Evolutionary conservation across 192 early-diverging fungal genomes (phyloP).

Genomic region (Coemansia sp.): DNA sequence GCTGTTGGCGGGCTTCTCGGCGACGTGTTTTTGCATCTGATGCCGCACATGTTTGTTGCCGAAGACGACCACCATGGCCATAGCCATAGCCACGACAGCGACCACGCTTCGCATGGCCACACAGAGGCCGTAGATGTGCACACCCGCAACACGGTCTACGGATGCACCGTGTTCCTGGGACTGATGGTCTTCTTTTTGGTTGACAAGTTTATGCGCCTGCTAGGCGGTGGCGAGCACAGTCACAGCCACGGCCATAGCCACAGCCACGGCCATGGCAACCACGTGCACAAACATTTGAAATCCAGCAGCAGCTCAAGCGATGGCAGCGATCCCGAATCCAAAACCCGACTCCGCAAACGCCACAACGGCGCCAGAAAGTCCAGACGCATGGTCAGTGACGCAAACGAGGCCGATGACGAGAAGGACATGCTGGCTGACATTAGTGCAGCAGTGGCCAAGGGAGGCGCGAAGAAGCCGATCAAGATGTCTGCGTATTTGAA

Average conservation of each 20-base stretch:
- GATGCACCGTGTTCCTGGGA: constrained; percentile 74
- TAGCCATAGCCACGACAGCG: constrained; percentile 26
- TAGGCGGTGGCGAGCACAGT: constrained; percentile 63
- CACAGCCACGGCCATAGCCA: constrained; percentile 62
- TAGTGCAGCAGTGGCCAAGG: constrained; percentile 5
- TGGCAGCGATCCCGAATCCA: constrained; percentile 23
- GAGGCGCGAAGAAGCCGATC: constrained; percentile 43
- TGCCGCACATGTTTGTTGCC: constrained; percentile 74
- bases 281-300: constrained; percentile 11
- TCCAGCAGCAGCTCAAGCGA: constrained; percentile 22
- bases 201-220: constrained; percentile 81
- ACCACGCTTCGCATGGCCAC: not conserved
- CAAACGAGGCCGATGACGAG: constrained; percentile 46
- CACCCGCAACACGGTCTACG: constrained; percentile 60
- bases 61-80: constrained; percentile 52
- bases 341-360: constrained; percentile 36
- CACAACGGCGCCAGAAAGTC: constrained; percentile 8
- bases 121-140: constrained; percentile 56
- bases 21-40: constrained; percentile 81
- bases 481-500: constrained; percentile 78
- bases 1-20: constrained; percentile 84
- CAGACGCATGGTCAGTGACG: constrained; percentile 21
- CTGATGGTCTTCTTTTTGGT: constrained; percentile 76
- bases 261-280: constrained; percentile 42
- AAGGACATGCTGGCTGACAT: constrained; percentile 30